A percentile compares a stretch with the other conserved stretches of the same genome.
These are phyloP conservation scores for Ophiocordyceps camponoti-leonardi DNA, from an alignment of 2,329 filamentous ascomycete species.

Conservation along the genomic window DNA sequence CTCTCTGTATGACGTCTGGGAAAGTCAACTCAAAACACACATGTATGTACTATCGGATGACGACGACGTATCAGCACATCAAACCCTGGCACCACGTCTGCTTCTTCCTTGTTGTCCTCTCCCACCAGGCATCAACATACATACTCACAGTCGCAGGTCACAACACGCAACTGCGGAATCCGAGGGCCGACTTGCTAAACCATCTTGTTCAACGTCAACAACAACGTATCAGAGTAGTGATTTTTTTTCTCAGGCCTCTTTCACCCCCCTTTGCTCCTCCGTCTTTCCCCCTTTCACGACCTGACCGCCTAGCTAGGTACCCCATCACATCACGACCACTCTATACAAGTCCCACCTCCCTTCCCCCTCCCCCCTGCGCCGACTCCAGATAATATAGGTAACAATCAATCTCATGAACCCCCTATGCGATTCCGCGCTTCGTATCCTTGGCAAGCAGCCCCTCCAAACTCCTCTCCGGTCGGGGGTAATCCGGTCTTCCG, in stretches of 20 bases:
- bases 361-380: background rate
- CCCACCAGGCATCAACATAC: too few species aligned
- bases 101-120: too few species aligned
- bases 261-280: background rate
- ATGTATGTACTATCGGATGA: too few species aligned
- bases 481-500: slow-evolving; percentile 42
- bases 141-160: too few species aligned
- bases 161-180: too few species aligned
- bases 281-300: background rate
- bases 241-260: background rate
- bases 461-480: slow-evolving; percentile 30
- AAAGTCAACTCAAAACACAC: too few species aligned
- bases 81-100: too few species aligned
- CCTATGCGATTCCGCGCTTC: slow-evolving; percentile 30
- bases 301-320: too few species aligned
- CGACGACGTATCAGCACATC: too few species aligned
- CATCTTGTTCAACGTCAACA: background rate
- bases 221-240: background rate
- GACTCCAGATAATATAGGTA: background rate
- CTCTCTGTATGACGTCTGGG: too few species aligned
- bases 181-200: too few species aligned
- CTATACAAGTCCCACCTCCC: background rate
- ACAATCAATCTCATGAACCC: background rate
- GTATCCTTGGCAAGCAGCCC: slow-evolving; percentile 41
- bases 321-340: background rate